phyloP scores from a whole-genome alignment of 768 basidiomycete genomes.

The Boletus reticulatus region DNA sequence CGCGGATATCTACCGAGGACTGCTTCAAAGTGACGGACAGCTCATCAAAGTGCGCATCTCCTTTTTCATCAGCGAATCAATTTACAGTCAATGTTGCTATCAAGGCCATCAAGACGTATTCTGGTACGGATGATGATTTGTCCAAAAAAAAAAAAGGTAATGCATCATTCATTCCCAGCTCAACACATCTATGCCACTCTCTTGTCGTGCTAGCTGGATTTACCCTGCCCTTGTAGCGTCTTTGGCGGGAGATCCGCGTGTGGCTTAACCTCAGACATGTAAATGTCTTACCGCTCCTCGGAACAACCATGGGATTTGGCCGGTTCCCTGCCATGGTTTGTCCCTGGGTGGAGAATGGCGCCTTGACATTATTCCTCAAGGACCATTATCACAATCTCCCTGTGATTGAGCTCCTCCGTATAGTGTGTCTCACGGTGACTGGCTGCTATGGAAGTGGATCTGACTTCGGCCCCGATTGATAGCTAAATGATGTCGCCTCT shows the following conservation, averaged over 20 bases:
- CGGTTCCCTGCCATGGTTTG: conserved; percentile 8
- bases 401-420: not conserved
- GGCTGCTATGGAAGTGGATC: not conserved
- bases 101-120: not conserved
- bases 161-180: not conserved
- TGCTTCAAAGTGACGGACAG: not conserved
- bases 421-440: not conserved
- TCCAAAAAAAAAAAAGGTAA: not conserved
- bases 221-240: not conserved
- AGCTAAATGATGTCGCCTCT: no score
- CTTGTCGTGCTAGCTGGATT: not conserved
- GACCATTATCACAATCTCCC: conserved; percentile 4
- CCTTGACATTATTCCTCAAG: conserved; percentile 21
- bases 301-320: no score
- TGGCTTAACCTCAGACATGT: conserved; percentile 22
- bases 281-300: conserved; percentile 10
- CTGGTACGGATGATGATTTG: not conserved
- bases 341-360: conserved; percentile 25
- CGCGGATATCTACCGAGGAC: conserved; percentile 2
- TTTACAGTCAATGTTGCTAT: not conserved
- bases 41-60: not conserved
- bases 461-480: not conserved
- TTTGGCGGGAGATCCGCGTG: conserved; percentile 4
- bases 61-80: not conserved
- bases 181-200: no score